Conservation (phyloP, 2,329 filamentous ascomycete species). For the Cladosporium sp. region DNA sequence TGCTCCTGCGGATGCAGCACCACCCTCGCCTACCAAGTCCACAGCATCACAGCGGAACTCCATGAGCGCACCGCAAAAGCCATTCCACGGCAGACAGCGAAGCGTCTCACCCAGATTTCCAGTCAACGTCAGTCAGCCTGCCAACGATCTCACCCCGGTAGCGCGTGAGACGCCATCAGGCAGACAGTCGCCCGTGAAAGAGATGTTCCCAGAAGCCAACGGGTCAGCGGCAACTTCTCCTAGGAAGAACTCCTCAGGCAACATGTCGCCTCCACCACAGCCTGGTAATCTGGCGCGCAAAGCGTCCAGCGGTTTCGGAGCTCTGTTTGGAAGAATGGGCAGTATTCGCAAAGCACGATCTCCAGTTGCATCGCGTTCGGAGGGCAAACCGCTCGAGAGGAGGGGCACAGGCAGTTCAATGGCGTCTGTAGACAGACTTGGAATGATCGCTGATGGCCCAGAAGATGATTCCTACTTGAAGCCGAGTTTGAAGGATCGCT, state of each 20-base stretch:
- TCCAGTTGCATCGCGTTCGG: slow-evolving; percentile 29
- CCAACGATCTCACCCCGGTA: not conserved
- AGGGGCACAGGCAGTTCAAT: slow-evolving; percentile 24
- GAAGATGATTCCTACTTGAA: slow-evolving; percentile 26
- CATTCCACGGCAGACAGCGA: slow-evolving; percentile 6
- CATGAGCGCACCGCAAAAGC: slow-evolving; percentile 5
- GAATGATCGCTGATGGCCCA: slow-evolving; percentile 22
- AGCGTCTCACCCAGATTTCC: slow-evolving; percentile 11
- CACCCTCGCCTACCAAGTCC: slow-evolving; percentile 5
- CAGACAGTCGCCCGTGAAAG: slow-evolving; percentile 4
- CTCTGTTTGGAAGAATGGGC: slow-evolving; percentile 61
- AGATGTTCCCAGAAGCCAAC: slow-evolving; percentile 1
- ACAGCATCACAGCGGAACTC: slow-evolving; percentile 3
- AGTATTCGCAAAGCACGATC: slow-evolving; percentile 55
- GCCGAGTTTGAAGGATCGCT: slow-evolving; percentile 43
- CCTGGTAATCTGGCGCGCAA: slow-evolving; percentile 53
- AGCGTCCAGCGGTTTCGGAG: slow-evolving; percentile 81
- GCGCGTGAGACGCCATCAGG: slow-evolving; percentile 1
- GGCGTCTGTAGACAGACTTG: slow-evolving; percentile 13
- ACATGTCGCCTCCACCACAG: slow-evolving; percentile 35
- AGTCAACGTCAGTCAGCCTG: slow-evolving; percentile 22
- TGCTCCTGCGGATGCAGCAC: not conserved
- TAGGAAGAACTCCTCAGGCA: slow-evolving; percentile 18
- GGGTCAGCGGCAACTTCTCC: slow-evolving; percentile 5
- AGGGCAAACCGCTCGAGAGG: slow-evolving; percentile 19